Evolutionary conservation across 2,329 filamentous ascomycete genomes (phyloP), one percentile per base, ranked within the genome.

Genomic region (Fusarium abutilonis): DNA sequence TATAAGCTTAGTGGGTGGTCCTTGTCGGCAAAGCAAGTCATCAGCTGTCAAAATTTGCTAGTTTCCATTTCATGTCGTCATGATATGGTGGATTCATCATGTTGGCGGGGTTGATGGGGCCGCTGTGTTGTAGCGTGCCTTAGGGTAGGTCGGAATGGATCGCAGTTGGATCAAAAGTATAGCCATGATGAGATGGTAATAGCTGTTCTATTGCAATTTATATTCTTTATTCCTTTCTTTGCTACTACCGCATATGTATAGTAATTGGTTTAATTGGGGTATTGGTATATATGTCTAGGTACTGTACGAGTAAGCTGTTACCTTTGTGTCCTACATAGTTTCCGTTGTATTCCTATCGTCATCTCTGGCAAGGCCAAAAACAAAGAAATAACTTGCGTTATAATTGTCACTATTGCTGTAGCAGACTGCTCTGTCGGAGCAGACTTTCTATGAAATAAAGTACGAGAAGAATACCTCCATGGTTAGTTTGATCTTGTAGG

Each of bases 41-140:
- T 15, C 6, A 17, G n/a, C 23, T 28, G n/a, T 31, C 31, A 13
- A 21, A 31, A 7, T 21, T 42, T 28, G 11, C 10, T 15, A 10
- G 4, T n/a, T 19, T 28, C 9, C 10, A 8, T 28, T 28, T 11
- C 10, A 8, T 28, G 35, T n/a, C 32, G 28, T 62, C 52, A 62
- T 61, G 52, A 62, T 17, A 32, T 32, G 41, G 10, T 28, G 9
- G 9, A 7, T 17, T 17, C 29, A 62, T 62, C 59, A 62, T 62
- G 21, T 44, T 62, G 46, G 59, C 59, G 59, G 59, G 59, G 59
- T 62, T 48, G 46, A 47, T 10, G 14, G 46, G 44, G 51, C 31
- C 10, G 21, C 8, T 1, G 15, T 9, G 23, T 40, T 6, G 11
- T 13, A 28, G 7, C 7, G 26, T 28, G 8, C 26, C 6, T 10